A percentile compares a stretch with the other conserved stretches of the same genome.
Evolutionary conservation across 2,329 filamentous ascomycete genomes (phyloP).

Genomic region (Zymoseptoria crescenta): DNA sequence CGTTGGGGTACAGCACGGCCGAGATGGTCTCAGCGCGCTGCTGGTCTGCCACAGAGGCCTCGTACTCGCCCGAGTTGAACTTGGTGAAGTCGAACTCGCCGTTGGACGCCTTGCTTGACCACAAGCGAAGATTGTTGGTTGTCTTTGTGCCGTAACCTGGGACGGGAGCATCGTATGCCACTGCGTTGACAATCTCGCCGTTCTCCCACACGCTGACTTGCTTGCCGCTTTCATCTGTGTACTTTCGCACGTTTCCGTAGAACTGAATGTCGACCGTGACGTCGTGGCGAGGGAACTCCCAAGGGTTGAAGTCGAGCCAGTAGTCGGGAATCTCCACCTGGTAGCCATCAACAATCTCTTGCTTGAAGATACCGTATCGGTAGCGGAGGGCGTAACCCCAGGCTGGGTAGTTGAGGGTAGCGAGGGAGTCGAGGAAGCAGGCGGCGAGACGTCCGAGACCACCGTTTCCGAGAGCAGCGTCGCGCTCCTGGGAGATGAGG

Average conservation of each 20-base stretch:
- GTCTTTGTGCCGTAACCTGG: conserved; percentile 84
- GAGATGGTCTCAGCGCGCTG: conserved; percentile 99
- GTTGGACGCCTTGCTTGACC: conserved; percentile 94
- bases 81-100: conserved; percentile 99
- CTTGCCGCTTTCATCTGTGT: conserved; percentile 64
- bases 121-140: conserved; percentile 93
- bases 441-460: conserved; percentile 90
- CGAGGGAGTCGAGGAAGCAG: conserved; percentile 93
- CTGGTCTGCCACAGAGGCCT: conserved; percentile 95
- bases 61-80: conserved; percentile 97
- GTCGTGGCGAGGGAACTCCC: conserved; percentile 95
- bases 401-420: conserved; percentile 87
- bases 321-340: conserved; percentile 98
- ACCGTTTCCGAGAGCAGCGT: conserved; percentile 92
- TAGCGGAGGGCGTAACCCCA: conserved; percentile 97
- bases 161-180: conserved; percentile 81
- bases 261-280: conserved; percentile 96
- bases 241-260: conserved; percentile 75
- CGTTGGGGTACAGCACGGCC: conserved; percentile 92
- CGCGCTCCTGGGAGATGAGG: conserved; percentile 87
- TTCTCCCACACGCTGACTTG: conserved; percentile 73
- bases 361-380: conserved; percentile 93
- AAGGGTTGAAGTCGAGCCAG: conserved; percentile 98
- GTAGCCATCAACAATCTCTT: conserved; percentile 96
- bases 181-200: conserved; percentile 83